phyloP scores from a whole-genome alignment of 495 filamentous ascomycete genomes.

The Cercophora scortea region DNA sequence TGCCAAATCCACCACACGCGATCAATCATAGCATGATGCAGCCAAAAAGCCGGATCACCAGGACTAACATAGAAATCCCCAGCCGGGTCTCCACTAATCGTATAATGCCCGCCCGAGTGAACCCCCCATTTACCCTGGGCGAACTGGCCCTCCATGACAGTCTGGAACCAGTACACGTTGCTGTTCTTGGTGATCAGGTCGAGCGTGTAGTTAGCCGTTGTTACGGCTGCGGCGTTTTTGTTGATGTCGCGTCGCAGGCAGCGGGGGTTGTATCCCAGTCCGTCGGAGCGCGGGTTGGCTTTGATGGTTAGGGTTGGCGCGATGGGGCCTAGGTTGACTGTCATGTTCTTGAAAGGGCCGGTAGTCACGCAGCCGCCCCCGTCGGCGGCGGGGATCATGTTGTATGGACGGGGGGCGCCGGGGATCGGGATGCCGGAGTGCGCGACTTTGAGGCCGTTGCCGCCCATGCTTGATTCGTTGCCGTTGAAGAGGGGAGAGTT shows the following conservation, averaged over 20 bases:
- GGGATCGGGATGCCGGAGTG: constrained; percentile 14
- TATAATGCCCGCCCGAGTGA: constrained; percentile 58
- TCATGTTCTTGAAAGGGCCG: constrained; percentile 48
- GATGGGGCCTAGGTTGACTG: constrained; percentile 16
- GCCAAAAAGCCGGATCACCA: constrained; percentile 60
- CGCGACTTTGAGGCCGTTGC: constrained; percentile 24
- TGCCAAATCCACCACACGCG: constrained; percentile 68
- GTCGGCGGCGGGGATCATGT: constrained; percentile 34
- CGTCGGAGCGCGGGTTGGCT: constrained; percentile 29
- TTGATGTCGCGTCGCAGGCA: constrained; percentile 61
- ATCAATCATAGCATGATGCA: constrained; percentile 62
- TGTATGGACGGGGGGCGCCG: constrained; percentile 13
- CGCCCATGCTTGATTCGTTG: constrained; percentile 19
- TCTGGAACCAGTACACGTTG: constrained; percentile 45
- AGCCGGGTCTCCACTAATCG: constrained; percentile 26
- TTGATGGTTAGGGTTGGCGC: constrained; percentile 32
- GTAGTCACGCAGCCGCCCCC: constrained; percentile 59
- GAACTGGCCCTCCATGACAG: constrained; percentile 26
- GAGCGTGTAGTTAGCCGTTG: constrained; percentile 18
- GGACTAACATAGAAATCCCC: constrained; percentile 50
- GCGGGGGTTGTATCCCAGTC: constrained; percentile 48
- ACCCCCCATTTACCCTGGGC: constrained; percentile 37
- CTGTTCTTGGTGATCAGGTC: constrained; percentile 37
- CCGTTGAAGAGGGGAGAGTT: constrained; percentile 20
- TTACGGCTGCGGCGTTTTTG: constrained; percentile 38